Evolutionary conservation across 768 basidiomycete genomes (phyloP).

Genomic region (Lentinus brumalis): DNA sequence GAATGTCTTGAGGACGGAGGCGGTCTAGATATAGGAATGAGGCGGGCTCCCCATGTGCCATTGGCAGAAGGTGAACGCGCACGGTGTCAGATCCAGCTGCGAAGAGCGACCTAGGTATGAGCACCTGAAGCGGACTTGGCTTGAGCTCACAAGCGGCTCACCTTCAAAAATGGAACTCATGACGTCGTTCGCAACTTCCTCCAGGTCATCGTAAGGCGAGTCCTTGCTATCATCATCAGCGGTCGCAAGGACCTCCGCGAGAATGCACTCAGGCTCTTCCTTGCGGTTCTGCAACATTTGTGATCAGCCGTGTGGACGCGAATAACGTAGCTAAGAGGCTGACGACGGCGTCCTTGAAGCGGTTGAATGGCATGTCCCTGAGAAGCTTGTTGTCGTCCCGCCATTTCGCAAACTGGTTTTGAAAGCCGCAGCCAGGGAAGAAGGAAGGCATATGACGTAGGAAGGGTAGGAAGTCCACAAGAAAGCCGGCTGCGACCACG

Average conservation of each 20-base stretch:
- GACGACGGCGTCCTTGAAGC: neutral
- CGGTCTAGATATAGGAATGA: conserved; percentile 3
- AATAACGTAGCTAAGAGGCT: neutral
- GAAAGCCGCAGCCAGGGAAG: neutral
- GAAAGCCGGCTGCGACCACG: conserved; percentile 22
- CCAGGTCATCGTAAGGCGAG: no score
- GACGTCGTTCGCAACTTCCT: no score
- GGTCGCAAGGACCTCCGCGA: no score
- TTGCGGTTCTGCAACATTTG: no score
- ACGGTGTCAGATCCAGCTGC: neutral
- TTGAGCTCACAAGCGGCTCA: no score
- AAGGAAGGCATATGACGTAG: conserved; percentile 5
- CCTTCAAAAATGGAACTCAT: no score
- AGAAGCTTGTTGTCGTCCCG: neutral
- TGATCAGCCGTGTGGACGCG: no score
- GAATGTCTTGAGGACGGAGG: conserved; percentile 15
- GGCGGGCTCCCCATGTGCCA: no score
- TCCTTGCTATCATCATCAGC: no score
- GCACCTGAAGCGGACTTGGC: no score
- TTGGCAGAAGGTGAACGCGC: neutral
- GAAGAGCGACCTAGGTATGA: no score
- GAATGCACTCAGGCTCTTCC: no score
- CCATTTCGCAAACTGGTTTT: neutral
- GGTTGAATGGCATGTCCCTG: neutral
- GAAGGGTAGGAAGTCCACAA: conserved; percentile 28